Conservation (phyloP, 805 yeast species). For the Grigorovia humatica region DNA sequence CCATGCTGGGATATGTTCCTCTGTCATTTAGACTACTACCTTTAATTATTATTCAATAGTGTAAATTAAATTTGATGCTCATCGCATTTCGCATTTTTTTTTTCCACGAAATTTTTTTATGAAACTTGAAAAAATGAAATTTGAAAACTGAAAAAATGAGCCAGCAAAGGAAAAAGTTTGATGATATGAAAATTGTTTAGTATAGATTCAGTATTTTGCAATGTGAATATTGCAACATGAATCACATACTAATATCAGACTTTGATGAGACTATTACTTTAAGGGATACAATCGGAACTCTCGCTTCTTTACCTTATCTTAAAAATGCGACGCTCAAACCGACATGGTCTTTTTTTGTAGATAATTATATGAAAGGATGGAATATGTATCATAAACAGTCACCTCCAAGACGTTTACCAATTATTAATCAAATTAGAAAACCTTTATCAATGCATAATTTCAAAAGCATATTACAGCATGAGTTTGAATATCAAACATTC, state of each 20-base stretch:
- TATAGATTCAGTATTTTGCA: neutral
- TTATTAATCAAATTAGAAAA: constrained; percentile 1
- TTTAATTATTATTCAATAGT: too few species aligned
- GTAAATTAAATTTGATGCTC: neutral
- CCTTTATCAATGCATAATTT: constrained; percentile 6
- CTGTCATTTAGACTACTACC: constrained; percentile 6
- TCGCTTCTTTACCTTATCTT: constrained; percentile 19
- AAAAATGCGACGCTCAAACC: constrained; percentile 11
- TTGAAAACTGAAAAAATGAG: neutral
- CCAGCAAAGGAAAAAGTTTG: too few species aligned
- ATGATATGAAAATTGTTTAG: neutral
- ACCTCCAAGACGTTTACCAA: constrained; percentile 9
- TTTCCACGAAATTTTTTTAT: neutral
- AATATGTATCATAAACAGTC: constrained; percentile 1
- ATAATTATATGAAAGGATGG: constrained; percentile 16
- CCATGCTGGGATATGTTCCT: constrained; percentile 29
- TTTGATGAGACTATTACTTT: constrained; percentile 27
- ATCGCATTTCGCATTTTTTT: constrained; percentile 3
- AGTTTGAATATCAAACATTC: constrained; percentile 11
- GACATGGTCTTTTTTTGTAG: constrained; percentile 20
- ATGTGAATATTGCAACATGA: constrained; percentile 1
- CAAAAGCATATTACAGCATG: constrained; percentile 8
- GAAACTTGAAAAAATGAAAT: neutral
- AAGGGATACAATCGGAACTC: constrained; percentile 18
- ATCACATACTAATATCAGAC: constrained; percentile 18